A percentile compares a stretch with the other conserved stretches of the same genome.
Conservation (phyloP, 139 green algal genomes). For the Trebouxia sp. region DNA sequence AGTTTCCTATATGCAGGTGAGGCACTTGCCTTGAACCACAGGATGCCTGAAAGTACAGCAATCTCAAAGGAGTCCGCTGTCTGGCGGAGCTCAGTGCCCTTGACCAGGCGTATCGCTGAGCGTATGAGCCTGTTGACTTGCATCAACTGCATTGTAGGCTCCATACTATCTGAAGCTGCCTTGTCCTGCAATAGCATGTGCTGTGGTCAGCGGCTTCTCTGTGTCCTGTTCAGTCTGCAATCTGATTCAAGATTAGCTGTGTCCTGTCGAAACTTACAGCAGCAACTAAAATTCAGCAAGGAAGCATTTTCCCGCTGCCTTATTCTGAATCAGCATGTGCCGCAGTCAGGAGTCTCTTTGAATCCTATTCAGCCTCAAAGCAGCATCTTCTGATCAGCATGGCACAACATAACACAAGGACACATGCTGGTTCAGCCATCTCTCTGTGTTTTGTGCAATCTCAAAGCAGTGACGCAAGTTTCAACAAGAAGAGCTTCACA, state of each 20-base stretch:
- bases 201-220: not conserved
- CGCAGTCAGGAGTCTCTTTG: no score
- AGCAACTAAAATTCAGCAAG: no score
- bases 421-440: no score
- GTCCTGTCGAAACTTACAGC: no score
- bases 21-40: slow-evolving; percentile 16
- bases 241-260: not conserved
- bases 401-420: no score
- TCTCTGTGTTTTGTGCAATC: no score
- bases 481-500: no score
- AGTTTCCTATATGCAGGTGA: not conserved
- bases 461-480: no score
- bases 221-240: not conserved
- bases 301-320: no score
- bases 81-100: not conserved
- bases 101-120: not conserved
- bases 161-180: slow-evolving; percentile 20
- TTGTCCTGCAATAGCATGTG: not conserved
- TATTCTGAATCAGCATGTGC: no score
- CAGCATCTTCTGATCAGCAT: no score
- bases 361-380: no score
- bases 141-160: not conserved
- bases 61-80: slow-evolving; percentile 4
- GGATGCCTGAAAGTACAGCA: not conserved
- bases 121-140: slow-evolving; percentile 10